A percentile compares a stretch with the other conserved stretches of the same genome.
These are phyloP conservation scores for Evansstolkia leycettana DNA, from an alignment of 495 filamentous ascomycete genomes.

Conservation along the genomic window DNA sequence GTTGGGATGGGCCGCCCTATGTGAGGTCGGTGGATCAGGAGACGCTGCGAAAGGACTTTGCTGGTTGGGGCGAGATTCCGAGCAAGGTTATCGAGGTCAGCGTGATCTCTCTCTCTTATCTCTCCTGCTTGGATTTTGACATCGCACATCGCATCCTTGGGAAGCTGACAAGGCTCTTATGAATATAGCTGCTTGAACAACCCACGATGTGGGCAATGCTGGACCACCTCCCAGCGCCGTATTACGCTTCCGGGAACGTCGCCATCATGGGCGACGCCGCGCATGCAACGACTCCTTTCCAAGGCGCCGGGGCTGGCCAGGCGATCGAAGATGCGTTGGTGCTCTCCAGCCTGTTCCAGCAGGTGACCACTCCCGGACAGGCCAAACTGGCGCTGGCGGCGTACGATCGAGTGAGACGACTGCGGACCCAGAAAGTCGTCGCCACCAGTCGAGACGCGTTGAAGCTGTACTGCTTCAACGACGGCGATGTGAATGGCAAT, in stretches of 20 bases:
- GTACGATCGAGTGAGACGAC: slow-evolving; percentile 47
- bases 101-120: no score
- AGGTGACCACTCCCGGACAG: slow-evolving; percentile 10
- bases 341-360: slow-evolving; percentile 41
- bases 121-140: no score
- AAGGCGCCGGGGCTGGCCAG: slow-evolving; percentile 56
- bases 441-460: no score
- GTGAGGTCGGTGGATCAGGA: slow-evolving; percentile 10
- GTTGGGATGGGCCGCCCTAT: slow-evolving; percentile 23
- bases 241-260: slow-evolving; percentile 24
- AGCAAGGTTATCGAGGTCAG: slow-evolving; percentile 26
- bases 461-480: no score
- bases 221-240: slow-evolving; percentile 32
- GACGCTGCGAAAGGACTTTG: slow-evolving; percentile 23
- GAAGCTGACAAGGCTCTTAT: no score
- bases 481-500: no score
- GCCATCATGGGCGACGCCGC: slow-evolving; percentile 53
- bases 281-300: slow-evolving; percentile 57
- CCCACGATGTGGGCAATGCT: slow-evolving; percentile 48
- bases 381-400: slow-evolving; percentile 39
- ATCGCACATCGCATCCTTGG: no score
- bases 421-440: slow-evolving; percentile 38
- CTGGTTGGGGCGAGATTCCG: slow-evolving; percentile 21
- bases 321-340: slow-evolving; percentile 57
- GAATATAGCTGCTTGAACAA: no score